phyloP scores from a whole-genome alignment of 1,284 basidiomycete genomes.

The Taiwanofungus camphoratus region DNA sequence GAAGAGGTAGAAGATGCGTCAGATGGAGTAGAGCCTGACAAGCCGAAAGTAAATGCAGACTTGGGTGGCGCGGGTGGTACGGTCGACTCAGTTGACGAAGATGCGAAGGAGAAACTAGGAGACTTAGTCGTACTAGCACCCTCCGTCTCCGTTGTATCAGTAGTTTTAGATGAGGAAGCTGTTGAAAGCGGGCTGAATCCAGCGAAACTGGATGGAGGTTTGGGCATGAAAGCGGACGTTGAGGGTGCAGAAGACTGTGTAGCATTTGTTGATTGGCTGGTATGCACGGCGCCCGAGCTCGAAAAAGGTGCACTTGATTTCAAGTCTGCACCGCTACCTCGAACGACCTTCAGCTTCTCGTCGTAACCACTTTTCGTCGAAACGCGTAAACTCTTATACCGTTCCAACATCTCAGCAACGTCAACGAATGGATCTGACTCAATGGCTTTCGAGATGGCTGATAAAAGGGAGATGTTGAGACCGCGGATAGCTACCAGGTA shows the following conservation, averaged over 20 bases:
- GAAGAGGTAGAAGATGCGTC: slow-evolving; percentile 1
- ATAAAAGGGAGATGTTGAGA: slow-evolving; percentile 70
- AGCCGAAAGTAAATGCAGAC: slow-evolving; percentile 16
- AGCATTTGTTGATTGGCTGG: neutral
- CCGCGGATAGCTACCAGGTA: slow-evolving; percentile 79
- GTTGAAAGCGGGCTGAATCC: slow-evolving; percentile 18
- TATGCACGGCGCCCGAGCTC: slow-evolving; percentile 1
- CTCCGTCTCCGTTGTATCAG: neutral
- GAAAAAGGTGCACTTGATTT: slow-evolving; percentile 4
- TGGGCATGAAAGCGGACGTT: slow-evolving; percentile 32
- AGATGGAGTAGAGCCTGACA: slow-evolving; percentile 1
- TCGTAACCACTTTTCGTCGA: slow-evolving; percentile 57
- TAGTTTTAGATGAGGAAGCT: neutral
- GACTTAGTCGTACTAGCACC: neutral
- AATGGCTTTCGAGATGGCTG: slow-evolving; percentile 55
- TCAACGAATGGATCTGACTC: slow-evolving; percentile 77
- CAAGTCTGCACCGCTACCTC: slow-evolving; percentile 1
- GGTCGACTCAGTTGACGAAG: neutral
- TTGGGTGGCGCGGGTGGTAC: slow-evolving; percentile 11
- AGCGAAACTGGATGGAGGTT: slow-evolving; percentile 31
- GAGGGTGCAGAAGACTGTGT: slow-evolving; percentile 8
- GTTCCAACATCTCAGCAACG: slow-evolving; percentile 51
- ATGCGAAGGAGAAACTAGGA: neutral
- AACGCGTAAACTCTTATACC: slow-evolving; percentile 58
- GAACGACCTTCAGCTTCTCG: slow-evolving; percentile 23